A percentile compares a stretch with the other conserved stretches of the same genome.
Conservation (phyloP, 2,329 filamentous ascomycete genomes). For the Diplodia mutila region DNA sequence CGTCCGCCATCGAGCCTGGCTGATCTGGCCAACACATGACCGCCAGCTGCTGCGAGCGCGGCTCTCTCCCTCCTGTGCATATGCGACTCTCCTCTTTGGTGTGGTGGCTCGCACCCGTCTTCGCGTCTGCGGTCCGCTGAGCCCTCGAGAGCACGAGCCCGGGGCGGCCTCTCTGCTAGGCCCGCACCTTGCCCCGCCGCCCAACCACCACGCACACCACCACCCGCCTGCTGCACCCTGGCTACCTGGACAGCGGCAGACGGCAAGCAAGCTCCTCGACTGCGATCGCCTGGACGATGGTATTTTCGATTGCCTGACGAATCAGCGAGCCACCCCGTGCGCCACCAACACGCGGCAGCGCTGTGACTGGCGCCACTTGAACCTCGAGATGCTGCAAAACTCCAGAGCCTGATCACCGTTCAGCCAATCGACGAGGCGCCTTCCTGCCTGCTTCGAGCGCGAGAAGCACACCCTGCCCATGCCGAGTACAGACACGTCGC, state of each 20-base stretch:
- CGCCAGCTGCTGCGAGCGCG: constrained; percentile 19
- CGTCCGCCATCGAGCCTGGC: neutral
- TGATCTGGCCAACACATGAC: constrained; percentile 24
- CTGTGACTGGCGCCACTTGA: constrained; percentile 5
- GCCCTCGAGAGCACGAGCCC: constrained; percentile 1
- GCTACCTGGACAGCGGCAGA: constrained; percentile 4
- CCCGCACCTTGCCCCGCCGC: neutral
- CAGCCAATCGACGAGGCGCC: constrained; percentile 1
- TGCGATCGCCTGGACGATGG: constrained; percentile 5
- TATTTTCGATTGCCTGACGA: constrained; percentile 2
- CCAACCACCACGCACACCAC: constrained; percentile 19
- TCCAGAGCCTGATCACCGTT: constrained; percentile 11
- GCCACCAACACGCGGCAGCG: constrained; percentile 16
- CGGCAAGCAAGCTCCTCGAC: constrained; percentile 1
- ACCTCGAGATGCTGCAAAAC: neutral
- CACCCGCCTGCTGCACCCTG: neutral
- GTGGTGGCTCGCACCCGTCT: neutral
- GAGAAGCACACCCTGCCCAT: constrained; percentile 8
- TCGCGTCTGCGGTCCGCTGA: constrained; percentile 15
- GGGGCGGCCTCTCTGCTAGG: neutral
- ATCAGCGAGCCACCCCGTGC: neutral
- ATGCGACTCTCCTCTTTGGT: constrained; percentile 1
- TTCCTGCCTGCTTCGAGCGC: neutral
- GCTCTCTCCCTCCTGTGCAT: constrained; percentile 1
- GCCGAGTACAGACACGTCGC: neutral